Base-by-base conservation (phyloP, 2,329 filamentous ascomycete genomes). In the Neofusicoccum sp. region DNA sequence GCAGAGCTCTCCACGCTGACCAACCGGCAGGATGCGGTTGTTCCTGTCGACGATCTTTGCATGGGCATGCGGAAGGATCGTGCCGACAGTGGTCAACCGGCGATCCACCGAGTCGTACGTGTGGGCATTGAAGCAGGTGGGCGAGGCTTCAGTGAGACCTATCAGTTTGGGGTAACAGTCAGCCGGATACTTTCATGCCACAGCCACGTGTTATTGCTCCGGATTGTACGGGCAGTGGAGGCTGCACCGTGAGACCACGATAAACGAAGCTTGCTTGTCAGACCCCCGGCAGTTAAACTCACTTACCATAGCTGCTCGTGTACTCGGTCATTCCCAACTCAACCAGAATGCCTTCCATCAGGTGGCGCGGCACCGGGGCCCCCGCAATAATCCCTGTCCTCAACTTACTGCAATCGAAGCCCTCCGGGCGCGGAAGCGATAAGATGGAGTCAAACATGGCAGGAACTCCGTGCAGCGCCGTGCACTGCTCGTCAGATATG, bases 351-450 rank as follows among this genome's bases (percentile, higher is more conserved):
- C 87, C 80, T 74, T 90, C 85, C 88, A 94, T 92, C 28, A 94
- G 78, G 64, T 90, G 87, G 2, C 85, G 83, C 2, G 91, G 90
- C 1, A 94, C 90, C 0, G 90, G 90, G 0, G 90, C 89, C 0
- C 91, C 91, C 0, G 91, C 91, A 48, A 93, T 89, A 69, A 92
- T 93, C 6, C 91, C 91, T 0, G 90, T 93, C 37, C 91, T 83
- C 16, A 93, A 81, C 14, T 64, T 63, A 29, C 61, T 68, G 76
- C 75, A 78, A 64, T 82, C 76, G 68, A 84, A 85, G 14, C 76
- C 72, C 3, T 69, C 67, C 0, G 82, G 82, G 62, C 81, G 78
- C n/a, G 79, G 78, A 1, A 83, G 70, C 43, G 76, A 76, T 63
- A 86, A 78, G 8, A 85, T 80, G 0, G 87, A 87, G 71, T 92